Percentiles rank a stretch among this genome's conserved stretches.
Evolutionary conservation across 2,329 filamentous ascomycete genomes (phyloP).

Genomic region (Ophiostoma piceae): DNA sequence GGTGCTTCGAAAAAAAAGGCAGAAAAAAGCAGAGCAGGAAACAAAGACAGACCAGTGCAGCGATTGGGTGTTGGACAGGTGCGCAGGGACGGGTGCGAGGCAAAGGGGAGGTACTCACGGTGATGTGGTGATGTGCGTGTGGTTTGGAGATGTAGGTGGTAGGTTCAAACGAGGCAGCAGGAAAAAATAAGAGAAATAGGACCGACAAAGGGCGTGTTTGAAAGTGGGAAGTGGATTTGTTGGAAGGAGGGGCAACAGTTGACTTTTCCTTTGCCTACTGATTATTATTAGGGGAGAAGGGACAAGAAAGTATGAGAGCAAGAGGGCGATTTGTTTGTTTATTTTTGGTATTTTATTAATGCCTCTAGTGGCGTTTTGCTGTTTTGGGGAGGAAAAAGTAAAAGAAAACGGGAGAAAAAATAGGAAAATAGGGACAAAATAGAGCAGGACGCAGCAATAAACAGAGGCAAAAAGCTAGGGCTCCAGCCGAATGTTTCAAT

Average conservation of each 20-base stretch:
- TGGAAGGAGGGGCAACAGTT: constrained; percentile 26
- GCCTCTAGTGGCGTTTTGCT: constrained; percentile 22
- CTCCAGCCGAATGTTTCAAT: constrained; percentile 14
- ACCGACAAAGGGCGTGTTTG: constrained; percentile 18
- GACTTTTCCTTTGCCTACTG: constrained; percentile 23
- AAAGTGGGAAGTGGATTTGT: constrained; percentile 25
- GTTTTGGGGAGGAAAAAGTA: constrained; percentile 5
- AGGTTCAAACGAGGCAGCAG: constrained; percentile 16
- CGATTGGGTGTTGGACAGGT: neutral
- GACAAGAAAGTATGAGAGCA: neutral
- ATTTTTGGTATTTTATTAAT: constrained; percentile 23
- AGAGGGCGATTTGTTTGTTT: constrained; percentile 22
- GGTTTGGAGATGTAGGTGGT: constrained; percentile 21
- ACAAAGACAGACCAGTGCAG: neutral
- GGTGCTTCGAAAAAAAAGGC: neutral
- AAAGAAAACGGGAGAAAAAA: neutral
- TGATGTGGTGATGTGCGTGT: constrained; percentile 15
- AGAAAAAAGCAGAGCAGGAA: neutral
- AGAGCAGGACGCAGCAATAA: too few species aligned
- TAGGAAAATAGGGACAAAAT: neutral
- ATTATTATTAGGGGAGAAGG: too few species aligned
- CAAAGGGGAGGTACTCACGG: constrained; percentile 17
- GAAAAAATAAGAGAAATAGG: constrained; percentile 1
- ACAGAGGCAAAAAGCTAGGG: constrained; percentile 15
- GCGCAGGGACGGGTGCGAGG: neutral